Percentiles rank a stretch among this genome's conserved stretches.
Conservation (phyloP, 164 flowering plant genomes). For the Vitis rupestris region DNA sequence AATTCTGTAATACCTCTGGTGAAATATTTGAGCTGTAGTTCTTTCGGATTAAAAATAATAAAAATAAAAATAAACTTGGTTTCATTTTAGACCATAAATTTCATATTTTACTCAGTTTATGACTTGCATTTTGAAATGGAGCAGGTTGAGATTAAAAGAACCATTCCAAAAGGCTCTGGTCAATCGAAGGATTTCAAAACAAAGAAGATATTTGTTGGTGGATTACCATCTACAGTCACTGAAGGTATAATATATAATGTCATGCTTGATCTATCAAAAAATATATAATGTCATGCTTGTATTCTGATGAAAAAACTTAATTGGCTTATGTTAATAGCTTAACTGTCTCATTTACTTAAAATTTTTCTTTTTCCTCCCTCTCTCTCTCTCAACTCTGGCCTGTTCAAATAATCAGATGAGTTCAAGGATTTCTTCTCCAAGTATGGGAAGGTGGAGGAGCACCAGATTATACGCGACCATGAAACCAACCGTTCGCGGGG, state of each 20-base stretch:
- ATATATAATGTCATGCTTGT: not conserved
- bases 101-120: not conserved
- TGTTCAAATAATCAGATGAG: constrained; percentile 39
- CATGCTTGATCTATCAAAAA: not conserved
- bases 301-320: not conserved
- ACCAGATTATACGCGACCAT: constrained; percentile 10
- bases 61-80: too few relatives aligned
- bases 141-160: constrained; percentile 71
- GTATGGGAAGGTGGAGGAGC: constrained; percentile 58
- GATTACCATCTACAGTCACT: constrained; percentile 48
- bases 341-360: too few relatives aligned
- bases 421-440: constrained; percentile 58
- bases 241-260: constrained; percentile 36
- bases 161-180: constrained; percentile 59
- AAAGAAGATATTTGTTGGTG: constrained; percentile 57
- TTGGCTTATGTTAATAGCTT: not conserved
- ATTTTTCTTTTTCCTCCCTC: not conserved
- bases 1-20: too few relatives aligned
- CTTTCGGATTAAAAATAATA: not conserved
- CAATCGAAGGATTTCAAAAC: constrained; percentile 29
- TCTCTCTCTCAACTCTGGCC: not conserved
- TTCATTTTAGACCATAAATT: too few relatives aligned
- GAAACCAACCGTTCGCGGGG: too few relatives aligned
- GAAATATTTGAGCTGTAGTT: not conserved
- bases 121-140: not conserved